Evolutionary conservation across 257 asterid species (phyloP), one percentile per base, ranked within the genome.

Genomic region (Solanum tacnaense): DNA sequence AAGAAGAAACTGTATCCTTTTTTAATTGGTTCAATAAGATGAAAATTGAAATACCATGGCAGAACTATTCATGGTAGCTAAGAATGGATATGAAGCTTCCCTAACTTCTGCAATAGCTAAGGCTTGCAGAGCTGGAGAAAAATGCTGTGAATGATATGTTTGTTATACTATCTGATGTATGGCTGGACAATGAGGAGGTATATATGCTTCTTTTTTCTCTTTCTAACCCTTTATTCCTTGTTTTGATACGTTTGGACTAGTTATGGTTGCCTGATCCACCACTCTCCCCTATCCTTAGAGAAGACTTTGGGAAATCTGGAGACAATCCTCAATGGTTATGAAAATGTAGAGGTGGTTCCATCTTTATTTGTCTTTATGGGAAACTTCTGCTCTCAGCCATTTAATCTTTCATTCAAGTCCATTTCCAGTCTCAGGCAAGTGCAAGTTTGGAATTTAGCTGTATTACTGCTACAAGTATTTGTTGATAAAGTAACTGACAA

Each of bases 281-380:
- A 88, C 89, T 91, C 88, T 90, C 91, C 39, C 85, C 89, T 90
- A 88, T 90, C 91, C 92, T 90, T 96, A 88, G 95, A 89, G 94
- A 95, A 97, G 99, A 92, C 98, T 86, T 90, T 97, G 94, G 92
- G 89, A 91, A 97, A 96, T 90, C 95, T 97, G 79, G 94, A 94
- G 92, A 92, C 88, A 87, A 93, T 97, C 91, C 95, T 97, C 91
- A 87, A 89, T 92, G 99, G 96, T 89, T 97, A 92, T 29, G 98
- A 95, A 88, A 94, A 93, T 87, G 96, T 89, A 83, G 91, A 89
- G 70, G 98, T 96, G 85, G 95, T 95, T 89, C 99, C 99, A 39
- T 97, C 99, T 83, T 93, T 97, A 81, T 97, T 97, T 88, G 95
- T 95, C 91, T 94, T 96, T 91, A 97, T 97, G 99, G 99, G 99